A percentile compares a stretch with the other conserved stretches of the same genome.
Evolutionary conservation across 495 filamentous ascomycete species (phyloP).

Genomic region (Talaromyces stipitatus): DNA sequence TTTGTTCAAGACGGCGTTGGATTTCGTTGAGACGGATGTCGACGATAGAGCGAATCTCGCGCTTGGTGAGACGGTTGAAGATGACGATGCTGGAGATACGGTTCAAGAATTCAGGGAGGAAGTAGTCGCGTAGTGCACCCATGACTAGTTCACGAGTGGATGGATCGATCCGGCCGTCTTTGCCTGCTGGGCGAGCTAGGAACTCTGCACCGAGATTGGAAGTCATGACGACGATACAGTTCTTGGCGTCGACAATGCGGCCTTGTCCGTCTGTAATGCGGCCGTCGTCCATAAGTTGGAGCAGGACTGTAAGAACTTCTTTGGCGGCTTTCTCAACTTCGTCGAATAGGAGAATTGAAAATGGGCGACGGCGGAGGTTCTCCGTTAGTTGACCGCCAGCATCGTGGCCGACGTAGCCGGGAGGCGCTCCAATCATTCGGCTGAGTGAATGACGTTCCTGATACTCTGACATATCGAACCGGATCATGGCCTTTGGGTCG

Average conservation of each 20-base stretch:
- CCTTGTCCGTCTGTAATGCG: slow-evolving; percentile 98
- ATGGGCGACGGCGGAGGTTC: slow-evolving; percentile 82
- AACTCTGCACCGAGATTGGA: slow-evolving; percentile 93
- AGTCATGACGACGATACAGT: slow-evolving; percentile 99
- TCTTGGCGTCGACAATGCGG: slow-evolving; percentile 84
- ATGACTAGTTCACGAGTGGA: slow-evolving; percentile 84
- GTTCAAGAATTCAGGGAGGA: slow-evolving; percentile 97
- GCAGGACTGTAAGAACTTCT: slow-evolving; percentile 89
- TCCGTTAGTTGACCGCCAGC: slow-evolving; percentile 94
- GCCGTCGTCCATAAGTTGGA: slow-evolving; percentile 98
- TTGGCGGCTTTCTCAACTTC: slow-evolving; percentile 98
- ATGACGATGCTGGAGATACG: slow-evolving; percentile 92
- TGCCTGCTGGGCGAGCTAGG: slow-evolving; percentile 66
- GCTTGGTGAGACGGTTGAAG: slow-evolving; percentile 88
- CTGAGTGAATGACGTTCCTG: slow-evolving; percentile 95
- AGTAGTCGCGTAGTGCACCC: slow-evolving; percentile 83
- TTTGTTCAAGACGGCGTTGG: slow-evolving; percentile 74
- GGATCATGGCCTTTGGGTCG: slow-evolving; percentile 95
- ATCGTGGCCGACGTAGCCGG: slow-evolving; percentile 95
- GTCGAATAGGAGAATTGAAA: slow-evolving; percentile 96
- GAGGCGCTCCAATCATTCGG: slow-evolving; percentile 95
- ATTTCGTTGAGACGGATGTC: slow-evolving; percentile 85
- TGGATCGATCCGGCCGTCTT: slow-evolving; percentile 80
- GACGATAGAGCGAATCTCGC: slow-evolving; percentile 91
- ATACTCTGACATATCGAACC: slow-evolving; percentile 99